These are phyloP conservation scores for Cladosporium phlei DNA, from an alignment of 2,329 filamentous ascomycete genomes.

Conservation along the genomic window DNA sequence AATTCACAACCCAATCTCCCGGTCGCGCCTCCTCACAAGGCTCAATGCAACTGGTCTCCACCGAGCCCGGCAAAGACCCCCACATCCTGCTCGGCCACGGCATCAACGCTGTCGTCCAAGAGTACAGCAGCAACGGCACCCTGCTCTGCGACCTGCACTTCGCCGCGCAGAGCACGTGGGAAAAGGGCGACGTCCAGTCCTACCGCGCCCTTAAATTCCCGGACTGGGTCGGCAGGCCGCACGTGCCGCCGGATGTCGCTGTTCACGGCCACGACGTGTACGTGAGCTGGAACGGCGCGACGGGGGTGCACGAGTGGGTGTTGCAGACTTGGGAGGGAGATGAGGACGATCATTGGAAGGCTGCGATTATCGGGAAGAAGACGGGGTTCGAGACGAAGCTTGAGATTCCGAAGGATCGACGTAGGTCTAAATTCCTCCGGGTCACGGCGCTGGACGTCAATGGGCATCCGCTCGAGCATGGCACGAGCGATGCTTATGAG, in stretches of 20 bases:
- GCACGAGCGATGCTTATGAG: constrained; percentile 16
- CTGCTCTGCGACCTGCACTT: constrained; percentile 51
- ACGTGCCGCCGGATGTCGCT: constrained; percentile 30
- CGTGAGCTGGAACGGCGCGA: constrained; percentile 50
- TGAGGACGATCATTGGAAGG: constrained; percentile 16
- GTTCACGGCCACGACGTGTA: constrained; percentile 36
- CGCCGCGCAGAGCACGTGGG: constrained; percentile 25
- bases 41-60: constrained; percentile 49
- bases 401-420: constrained; percentile 17
- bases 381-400: constrained; percentile 39
- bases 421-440: constrained; percentile 22
- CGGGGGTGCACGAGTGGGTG: constrained; percentile 43
- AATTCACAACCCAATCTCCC: constrained; percentile 24
- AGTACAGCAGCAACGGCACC: constrained; percentile 41
- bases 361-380: constrained; percentile 18
- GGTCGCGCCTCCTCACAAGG: constrained; percentile 45
- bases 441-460: constrained; percentile 27
- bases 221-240: constrained; percentile 42
- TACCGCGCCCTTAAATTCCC: constrained; percentile 50
- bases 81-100: constrained; percentile 56
- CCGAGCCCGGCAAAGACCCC: constrained; percentile 35
- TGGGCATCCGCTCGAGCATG: constrained; percentile 21
- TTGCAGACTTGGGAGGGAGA: constrained; percentile 33
- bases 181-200: constrained; percentile 40
- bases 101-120: constrained; percentile 34